Evolutionary conservation across 192 early-diverging fungal genomes (phyloP).

Genomic region (Coemansia sp.): DNA sequence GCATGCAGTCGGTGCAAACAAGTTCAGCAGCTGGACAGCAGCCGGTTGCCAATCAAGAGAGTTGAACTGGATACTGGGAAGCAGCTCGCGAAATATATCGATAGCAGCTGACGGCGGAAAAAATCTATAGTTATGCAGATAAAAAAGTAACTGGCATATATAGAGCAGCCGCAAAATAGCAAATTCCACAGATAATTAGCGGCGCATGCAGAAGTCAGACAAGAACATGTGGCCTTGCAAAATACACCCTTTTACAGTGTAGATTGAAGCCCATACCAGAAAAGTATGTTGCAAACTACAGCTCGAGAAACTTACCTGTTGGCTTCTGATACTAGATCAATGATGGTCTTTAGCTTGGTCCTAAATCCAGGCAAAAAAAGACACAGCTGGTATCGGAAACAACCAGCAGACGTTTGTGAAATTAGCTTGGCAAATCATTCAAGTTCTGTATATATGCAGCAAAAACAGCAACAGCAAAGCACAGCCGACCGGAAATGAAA

Average conservation of each 20-base stretch:
- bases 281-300: neutral
- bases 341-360: slow-evolving; percentile 29
- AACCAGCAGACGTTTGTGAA: neutral
- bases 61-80: slow-evolving; percentile 73
- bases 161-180: neutral
- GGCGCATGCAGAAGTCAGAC: neutral
- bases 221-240: neutral
- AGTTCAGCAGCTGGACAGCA: slow-evolving; percentile 59
- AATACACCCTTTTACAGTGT: neutral
- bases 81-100: slow-evolving; percentile 76
- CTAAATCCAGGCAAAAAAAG: slow-evolving; percentile 9
- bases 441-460: neutral
- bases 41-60: slow-evolving; percentile 61
- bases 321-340: slow-evolving; percentile 26
- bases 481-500: neutral
- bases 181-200: neutral
- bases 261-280: neutral
- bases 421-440: neutral
- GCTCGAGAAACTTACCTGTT: slow-evolving; percentile 16
- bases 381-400: neutral
- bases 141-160: neutral
- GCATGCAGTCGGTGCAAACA: slow-evolving; percentile 67
- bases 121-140: slow-evolving; percentile 49
- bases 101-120: slow-evolving; percentile 64
- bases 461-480: neutral